Conservation (phyloP, 345 rosid genomes). For the Acer negundo region DNA sequence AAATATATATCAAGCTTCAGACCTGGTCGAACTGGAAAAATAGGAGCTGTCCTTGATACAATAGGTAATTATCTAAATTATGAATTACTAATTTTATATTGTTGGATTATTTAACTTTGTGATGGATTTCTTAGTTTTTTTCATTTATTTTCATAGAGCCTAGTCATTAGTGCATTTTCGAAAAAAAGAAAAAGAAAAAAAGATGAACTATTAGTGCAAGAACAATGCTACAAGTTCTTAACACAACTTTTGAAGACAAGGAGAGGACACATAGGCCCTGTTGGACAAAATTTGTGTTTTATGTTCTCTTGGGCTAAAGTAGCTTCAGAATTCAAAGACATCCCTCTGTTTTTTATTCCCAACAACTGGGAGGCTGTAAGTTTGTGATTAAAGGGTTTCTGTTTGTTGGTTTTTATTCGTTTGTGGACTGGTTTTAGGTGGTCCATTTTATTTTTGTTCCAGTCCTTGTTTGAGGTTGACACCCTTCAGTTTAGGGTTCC, state of each 20-base stretch:
- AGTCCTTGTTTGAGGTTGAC: neutral
- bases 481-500: neutral
- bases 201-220: neutral
- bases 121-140: slow-evolving; percentile 3
- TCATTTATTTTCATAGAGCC: slow-evolving; percentile 1
- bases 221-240: neutral
- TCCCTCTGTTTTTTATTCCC: neutral
- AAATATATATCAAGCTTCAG: slow-evolving; percentile 90
- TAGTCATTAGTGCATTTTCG: neutral
- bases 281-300: neutral
- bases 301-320: neutral
- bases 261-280: neutral
- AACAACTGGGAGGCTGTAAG: neutral
- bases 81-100: slow-evolving; percentile 6
- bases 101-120: slow-evolving; percentile 5
- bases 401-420: neutral
- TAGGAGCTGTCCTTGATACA: slow-evolving; percentile 69
- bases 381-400: neutral
- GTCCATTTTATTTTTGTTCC: neutral
- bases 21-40: slow-evolving; percentile 59
- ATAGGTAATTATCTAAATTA: slow-evolving; percentile 50
- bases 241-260: neutral
- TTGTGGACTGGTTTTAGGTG: neutral
- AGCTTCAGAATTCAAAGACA: neutral
- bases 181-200: too few species aligned